Evolutionary conservation across 208 protist species (phyloP), one percentile per base, ranked within the genome.

Genomic region (Herpetomonas muscarum): DNA sequence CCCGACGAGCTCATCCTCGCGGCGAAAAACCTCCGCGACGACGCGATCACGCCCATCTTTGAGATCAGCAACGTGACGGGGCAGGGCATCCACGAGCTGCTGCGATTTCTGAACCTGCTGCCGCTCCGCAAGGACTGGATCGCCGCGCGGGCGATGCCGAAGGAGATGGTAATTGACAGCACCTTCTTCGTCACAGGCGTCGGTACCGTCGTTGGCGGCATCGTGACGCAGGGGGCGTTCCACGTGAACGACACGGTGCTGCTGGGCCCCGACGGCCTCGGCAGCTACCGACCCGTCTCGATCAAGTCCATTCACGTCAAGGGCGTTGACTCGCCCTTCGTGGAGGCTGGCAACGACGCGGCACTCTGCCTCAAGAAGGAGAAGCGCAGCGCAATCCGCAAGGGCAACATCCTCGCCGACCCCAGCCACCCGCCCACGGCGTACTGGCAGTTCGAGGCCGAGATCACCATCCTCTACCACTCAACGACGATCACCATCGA

Each of bases 391-490:
- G 75, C 70, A 0, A 92, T 98, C 49, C 86, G 96, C n/a, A 98
- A 98, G 57, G 96, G 96, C 36, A 98, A 98, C 80, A 85, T 98
- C 21, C 62, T 98, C 0, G 57, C 70, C 17, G 77, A 90, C 48
- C 65, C 71, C 21, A n/a, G 55, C 1, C 54, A 44, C 31, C 56
- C 81, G 26, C 85, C 91, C 4, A 69, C 70, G 64, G 76, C 97
- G 19, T 89, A 70, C 54, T 96, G 92, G 81, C 91, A 98, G 71
- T 99, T 99, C 56, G 90, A 97, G 67, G 97, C 97, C 3, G 97
- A 99, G 48, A 68, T 99, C 4, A 76, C 97, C 13, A 91, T 99
- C 17, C 77, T 99, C 17, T 98, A 99, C 70, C 98, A 99, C 75
- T 91, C 94, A 19, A 99, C 98, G 1, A 98, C 97, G 5, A 99